A percentile compares a stretch with the other conserved stretches of the same genome.
Evolutionary conservation across 768 basidiomycete species (phyloP).

Genomic region (Dioszegia crocea): DNA sequence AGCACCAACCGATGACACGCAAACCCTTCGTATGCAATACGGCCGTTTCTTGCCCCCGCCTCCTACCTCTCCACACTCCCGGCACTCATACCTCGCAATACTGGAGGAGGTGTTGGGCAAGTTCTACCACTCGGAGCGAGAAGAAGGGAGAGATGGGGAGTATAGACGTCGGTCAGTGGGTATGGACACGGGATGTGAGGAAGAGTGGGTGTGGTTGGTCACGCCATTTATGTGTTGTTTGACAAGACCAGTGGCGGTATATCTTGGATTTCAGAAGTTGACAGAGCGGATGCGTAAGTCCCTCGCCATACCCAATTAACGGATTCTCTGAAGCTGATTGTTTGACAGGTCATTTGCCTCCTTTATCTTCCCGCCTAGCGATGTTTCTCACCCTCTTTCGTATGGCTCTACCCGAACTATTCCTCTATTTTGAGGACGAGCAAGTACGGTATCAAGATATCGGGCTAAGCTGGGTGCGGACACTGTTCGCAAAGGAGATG

Average conservation of each 20-base stretch:
- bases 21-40: conserved; percentile 25
- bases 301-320: background rate
- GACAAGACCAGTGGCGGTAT: conserved; percentile 32
- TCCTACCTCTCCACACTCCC: conserved; percentile 27
- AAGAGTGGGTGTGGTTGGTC: conserved; percentile 35
- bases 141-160: conserved; percentile 18
- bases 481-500: conserved; percentile 36
- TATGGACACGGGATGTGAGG: conserved; percentile 10
- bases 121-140: conserved; percentile 24
- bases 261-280: conserved; percentile 36
- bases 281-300: conserved; percentile 35
- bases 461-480: conserved; percentile 35
- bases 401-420: conserved; percentile 32
- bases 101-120: conserved; percentile 40
- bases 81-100: conserved; percentile 30
- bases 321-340: background rate
- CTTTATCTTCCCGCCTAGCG: conserved; percentile 34
- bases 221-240: conserved; percentile 42
- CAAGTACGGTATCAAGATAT: conserved; percentile 37
- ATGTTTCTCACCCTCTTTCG: conserved; percentile 38
- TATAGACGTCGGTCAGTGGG: conserved; percentile 9
- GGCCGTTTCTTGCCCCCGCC: conserved; percentile 34
- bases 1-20: background rate
- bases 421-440: conserved; percentile 42
- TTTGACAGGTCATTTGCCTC: conserved; percentile 25